Evolutionary conservation across 2,329 filamentous ascomycete species (phyloP).

Genomic region (Botrytis fragariae): DNA sequence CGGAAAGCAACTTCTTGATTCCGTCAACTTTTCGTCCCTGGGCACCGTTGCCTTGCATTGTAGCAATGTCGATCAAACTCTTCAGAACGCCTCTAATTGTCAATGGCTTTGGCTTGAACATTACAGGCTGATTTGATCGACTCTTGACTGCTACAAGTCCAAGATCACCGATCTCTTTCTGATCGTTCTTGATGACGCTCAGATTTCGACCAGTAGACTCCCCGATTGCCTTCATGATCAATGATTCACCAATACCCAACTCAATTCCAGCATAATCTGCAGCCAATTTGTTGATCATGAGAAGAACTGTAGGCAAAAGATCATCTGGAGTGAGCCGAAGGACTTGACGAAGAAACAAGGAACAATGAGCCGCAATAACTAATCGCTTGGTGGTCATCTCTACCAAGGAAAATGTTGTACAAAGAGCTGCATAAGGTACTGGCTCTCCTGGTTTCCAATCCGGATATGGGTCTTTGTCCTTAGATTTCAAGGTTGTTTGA

Average conservation of each 20-base stretch:
- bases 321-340: constrained; percentile 85
- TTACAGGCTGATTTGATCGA: constrained; percentile 89
- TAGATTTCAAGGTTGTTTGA: constrained; percentile 69
- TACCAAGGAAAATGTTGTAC: constrained; percentile 89
- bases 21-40: constrained; percentile 88
- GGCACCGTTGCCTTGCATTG: constrained; percentile 78
- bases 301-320: constrained; percentile 79
- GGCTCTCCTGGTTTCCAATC: constrained; percentile 90
- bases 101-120: constrained; percentile 95
- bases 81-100: constrained; percentile 85
- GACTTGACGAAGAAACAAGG: constrained; percentile 90
- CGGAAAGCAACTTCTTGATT: constrained; percentile 95
- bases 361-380: constrained; percentile 83
- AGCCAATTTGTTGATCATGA: constrained; percentile 98
- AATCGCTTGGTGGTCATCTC: constrained; percentile 93
- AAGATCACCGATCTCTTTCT: constrained; percentile 93
- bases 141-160: constrained; percentile 95
- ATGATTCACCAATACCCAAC: constrained; percentile 93
- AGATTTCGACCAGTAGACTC: constrained; percentile 88
- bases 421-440: constrained; percentile 91
- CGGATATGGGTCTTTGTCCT: constrained; percentile 78
- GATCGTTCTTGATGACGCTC: constrained; percentile 88
- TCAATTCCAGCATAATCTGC: constrained; percentile 96
- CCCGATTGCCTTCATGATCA: constrained; percentile 98
- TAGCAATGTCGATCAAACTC: constrained; percentile 84